A percentile compares a stretch with the other conserved stretches of the same genome.
Conservation (phyloP, 2,329 filamentous ascomycete species). For the Eutypella sp. region DNA sequence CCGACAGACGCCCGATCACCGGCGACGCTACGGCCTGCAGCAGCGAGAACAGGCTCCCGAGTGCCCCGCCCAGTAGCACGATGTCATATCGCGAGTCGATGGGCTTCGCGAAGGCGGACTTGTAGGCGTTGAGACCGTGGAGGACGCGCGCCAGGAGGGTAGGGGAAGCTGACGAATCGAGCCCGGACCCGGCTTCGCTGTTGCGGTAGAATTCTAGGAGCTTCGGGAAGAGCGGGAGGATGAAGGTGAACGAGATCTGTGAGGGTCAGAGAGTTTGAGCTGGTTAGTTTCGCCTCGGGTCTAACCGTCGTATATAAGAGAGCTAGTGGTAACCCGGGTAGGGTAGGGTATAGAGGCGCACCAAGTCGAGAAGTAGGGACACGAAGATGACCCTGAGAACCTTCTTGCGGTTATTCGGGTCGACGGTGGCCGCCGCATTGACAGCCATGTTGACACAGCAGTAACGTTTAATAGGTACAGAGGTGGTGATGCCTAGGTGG, state of each 20-base stretch:
- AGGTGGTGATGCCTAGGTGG: too few species aligned
- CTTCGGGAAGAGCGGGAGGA: slow-evolving; percentile 90
- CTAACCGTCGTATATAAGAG: too few species aligned
- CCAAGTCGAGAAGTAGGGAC: slow-evolving; percentile 83
- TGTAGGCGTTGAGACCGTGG: slow-evolving; percentile 85
- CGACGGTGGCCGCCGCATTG: slow-evolving; percentile 28
- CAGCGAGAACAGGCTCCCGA: slow-evolving; percentile 87
- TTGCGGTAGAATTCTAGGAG: slow-evolving; percentile 95
- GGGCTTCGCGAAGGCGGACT: slow-evolving; percentile 82
- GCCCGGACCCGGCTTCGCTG: slow-evolving; percentile 56
- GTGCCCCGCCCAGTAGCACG: slow-evolving; percentile 84
- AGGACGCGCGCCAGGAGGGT: slow-evolving; percentile 72
- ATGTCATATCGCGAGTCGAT: slow-evolving; percentile 98
- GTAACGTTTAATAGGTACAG: too few species aligned
- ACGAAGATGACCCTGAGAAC: slow-evolving; percentile 85
- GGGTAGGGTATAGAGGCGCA: slow-evolving; percentile 38
- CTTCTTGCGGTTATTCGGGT: slow-evolving; percentile 57
- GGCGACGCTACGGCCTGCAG: slow-evolving; percentile 91
- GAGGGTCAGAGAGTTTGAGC: too few species aligned
- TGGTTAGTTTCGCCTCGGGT: too few species aligned
- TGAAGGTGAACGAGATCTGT: slow-evolving; percentile 97
- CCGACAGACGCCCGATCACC: slow-evolving; percentile 82
- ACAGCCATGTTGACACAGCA: neutral
- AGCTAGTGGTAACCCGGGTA: neutral
- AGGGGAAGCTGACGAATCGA: too few species aligned